Base-by-base conservation (phyloP, 1,284 basidiomycete genomes). In the Cutaneotrichosporon mucoides region DNA sequence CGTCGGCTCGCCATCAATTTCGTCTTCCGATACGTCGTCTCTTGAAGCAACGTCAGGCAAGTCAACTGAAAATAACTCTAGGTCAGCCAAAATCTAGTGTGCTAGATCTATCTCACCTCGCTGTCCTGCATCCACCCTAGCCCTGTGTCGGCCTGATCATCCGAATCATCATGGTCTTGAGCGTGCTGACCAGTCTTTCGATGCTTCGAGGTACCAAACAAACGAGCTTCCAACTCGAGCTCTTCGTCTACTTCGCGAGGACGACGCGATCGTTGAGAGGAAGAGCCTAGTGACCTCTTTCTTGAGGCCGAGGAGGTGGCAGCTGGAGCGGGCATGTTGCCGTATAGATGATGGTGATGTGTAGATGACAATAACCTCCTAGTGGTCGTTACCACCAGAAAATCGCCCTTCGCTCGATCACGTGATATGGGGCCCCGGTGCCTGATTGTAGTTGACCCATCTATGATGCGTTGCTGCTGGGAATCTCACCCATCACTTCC, bases 211-310 rank as follows among this genome's bases (percentile, higher is more conserved):
- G 59, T 83, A 6, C 90, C 90, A 76, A 93, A 93, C 5, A 93
- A 80, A 61, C 87, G 76, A 67, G 85, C 87, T 76, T 93, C 90
- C 10, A 93, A 82, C 64, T 84, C 81, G 52, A 85, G 79, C 73
- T 93, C 90, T 67, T 91, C 89, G 60, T 92, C 88, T 8, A 15
- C 38, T 10, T 40, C 24, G 16, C 16, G 49, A 42, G 37, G 11
- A 6, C 46, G 33, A 36, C 46, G 46, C n/a, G 46, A 36, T 7
- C 46, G 24, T 24, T 40, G 38, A 40, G 38, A 9, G 38, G 38
- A 40, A 36, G 46, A 36, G 3, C 46, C 54, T 36, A 41, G 24
- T 7, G 54, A 13, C 38, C 54, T 48, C 54, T 24, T 24, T 24
- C 24, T 24, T 24, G 24, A 24, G 24, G 24, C 24, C 24, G 24